These are phyloP conservation scores for Phlyctochytrium arcticum DNA, from an alignment of 192 early-diverging fungal genomes.

Conservation along the genomic window DNA sequence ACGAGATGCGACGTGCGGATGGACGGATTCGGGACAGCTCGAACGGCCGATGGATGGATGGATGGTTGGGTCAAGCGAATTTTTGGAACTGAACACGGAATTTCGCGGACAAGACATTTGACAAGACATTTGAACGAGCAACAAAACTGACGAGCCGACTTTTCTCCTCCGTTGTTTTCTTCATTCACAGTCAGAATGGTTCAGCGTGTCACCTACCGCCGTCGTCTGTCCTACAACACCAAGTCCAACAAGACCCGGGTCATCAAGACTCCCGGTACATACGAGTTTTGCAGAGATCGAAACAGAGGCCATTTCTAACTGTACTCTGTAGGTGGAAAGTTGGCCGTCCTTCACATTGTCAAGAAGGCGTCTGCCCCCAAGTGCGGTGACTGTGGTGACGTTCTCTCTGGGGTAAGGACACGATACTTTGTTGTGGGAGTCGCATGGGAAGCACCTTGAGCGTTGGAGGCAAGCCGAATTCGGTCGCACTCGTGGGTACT, in stretches of 20 bases:
- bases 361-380: constrained; percentile 89
- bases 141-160: no score
- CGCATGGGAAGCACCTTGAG: background rate
- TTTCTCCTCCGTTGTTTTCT: background rate
- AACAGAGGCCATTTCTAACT: background rate
- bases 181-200: constrained; percentile 51
- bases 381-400: constrained; percentile 95
- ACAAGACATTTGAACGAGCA: no score
- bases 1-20: constrained; percentile 8
- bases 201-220: constrained; percentile 80
- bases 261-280: constrained; percentile 80
- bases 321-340: constrained; percentile 67
- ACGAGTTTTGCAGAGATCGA: background rate
- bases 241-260: constrained; percentile 80
- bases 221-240: constrained; percentile 85
- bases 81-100: background rate
- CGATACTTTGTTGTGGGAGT: background rate
- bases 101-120: no score
- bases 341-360: constrained; percentile 85
- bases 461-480: background rate
- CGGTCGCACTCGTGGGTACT: background rate
- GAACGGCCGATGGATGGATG: no score
- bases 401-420: constrained; percentile 75
- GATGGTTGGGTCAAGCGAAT: background rate
- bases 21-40: constrained; percentile 11